phyloP scores from a whole-genome alignment of 345 rosid species.

The Clarkia xantiana region DNA sequence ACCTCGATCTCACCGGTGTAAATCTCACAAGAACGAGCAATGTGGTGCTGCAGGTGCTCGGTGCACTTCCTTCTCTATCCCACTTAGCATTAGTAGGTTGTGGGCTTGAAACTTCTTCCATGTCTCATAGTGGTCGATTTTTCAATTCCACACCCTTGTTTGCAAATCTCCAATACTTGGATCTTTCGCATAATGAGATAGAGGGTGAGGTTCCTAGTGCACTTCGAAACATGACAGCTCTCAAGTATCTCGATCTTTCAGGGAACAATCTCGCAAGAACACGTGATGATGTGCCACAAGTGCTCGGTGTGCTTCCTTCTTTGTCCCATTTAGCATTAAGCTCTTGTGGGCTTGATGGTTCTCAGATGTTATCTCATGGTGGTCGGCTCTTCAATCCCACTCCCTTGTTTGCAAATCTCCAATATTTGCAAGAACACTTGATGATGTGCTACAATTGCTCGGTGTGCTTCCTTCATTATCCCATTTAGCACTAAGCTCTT shows the following conservation, averaged over 20 bases:
- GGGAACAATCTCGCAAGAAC: conserved; percentile 1
- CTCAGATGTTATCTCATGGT: conserved; percentile 7
- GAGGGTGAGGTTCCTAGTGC: neutral
- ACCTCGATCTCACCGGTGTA: neutral
- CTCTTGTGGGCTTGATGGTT: too few relatives aligned
- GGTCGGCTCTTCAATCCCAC: conserved; percentile 1
- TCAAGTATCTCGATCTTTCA: conserved; percentile 2
- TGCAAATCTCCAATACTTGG: neutral
- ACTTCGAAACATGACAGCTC: neutral
- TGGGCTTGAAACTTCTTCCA: neutral
- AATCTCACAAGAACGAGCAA: neutral
- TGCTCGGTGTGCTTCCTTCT: too few relatives aligned
- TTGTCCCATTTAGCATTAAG: too few relatives aligned
- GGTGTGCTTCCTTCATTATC: too few relatives aligned
- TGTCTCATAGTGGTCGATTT: conserved; percentile 1
- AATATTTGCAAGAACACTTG: too few relatives aligned
- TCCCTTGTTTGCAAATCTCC: neutral
- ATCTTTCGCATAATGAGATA: neutral
- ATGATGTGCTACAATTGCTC: too few relatives aligned
- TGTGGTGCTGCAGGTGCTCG: conserved; percentile 5
- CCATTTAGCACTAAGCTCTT: too few relatives aligned
- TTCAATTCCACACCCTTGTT: conserved; percentile 1
- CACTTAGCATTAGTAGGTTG: neutral
- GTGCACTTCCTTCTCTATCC: conserved; percentile 6
- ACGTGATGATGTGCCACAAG: too few relatives aligned